A percentile compares a stretch with the other conserved stretches of the same genome.
phyloP scores from a whole-genome alignment of 202 grass and related monocot genomes.

The Schoenoplectus triqueter region DNA sequence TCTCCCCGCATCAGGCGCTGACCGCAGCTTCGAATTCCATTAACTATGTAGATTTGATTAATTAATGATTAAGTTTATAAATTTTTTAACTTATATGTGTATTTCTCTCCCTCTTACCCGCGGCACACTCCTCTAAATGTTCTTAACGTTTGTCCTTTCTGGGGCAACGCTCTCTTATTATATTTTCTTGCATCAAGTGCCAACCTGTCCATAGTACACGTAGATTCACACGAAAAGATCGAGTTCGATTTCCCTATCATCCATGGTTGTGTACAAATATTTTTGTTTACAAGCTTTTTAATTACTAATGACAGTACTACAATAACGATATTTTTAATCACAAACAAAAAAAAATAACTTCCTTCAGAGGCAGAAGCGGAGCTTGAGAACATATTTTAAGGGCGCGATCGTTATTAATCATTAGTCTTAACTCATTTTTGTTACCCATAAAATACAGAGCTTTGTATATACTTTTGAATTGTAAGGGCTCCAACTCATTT shows the following conservation, averaged over 20 bases:
- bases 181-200: slow-evolving; percentile 3
- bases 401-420: too few species aligned
- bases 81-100: slow-evolving; percentile 32
- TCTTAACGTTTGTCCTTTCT: slow-evolving; percentile 40
- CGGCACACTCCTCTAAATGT: slow-evolving; percentile 42
- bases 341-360: background rate
- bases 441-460: too few species aligned
- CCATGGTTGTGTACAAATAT: background rate
- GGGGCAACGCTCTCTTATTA: background rate
- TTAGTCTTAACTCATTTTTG: too few species aligned
- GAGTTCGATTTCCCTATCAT: background rate
- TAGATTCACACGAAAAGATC: background rate
- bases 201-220: background rate
- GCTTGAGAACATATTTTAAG: too few species aligned
- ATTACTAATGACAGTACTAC: background rate
- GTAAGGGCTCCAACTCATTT: too few species aligned
- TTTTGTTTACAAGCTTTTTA: background rate
- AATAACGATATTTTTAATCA: background rate
- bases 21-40: slow-evolving; percentile 57
- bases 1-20: slow-evolving; percentile 49
- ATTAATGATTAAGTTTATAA: slow-evolving; percentile 28
- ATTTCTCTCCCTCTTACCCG: slow-evolving; percentile 29
- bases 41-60: slow-evolving; percentile 38
- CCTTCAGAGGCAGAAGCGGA: too few species aligned
- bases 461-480: too few species aligned